Evolutionary conservation across 108 stramenopile species (phyloP).

Genomic region (Nannochloropsis gaditana): DNA sequence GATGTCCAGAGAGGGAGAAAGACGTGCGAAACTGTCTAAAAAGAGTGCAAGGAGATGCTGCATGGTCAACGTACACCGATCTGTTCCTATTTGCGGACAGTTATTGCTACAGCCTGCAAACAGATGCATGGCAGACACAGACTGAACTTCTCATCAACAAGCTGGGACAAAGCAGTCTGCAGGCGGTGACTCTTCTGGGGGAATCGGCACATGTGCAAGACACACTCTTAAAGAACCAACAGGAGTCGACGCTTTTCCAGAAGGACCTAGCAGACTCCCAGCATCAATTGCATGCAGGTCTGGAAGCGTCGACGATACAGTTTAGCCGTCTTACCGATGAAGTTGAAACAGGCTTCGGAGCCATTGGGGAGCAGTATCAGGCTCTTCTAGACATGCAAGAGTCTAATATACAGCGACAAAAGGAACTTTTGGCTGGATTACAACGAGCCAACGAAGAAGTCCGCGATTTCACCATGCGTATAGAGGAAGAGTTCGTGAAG

Average conservation of each 20-base stretch:
- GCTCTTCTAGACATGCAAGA: neutral
- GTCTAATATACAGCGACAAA: neutral
- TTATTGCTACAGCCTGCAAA: slow-evolving; percentile 7
- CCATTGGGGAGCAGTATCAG: slow-evolving; percentile 1
- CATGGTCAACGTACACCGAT: slow-evolving; percentile 1
- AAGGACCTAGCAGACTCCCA: neutral
- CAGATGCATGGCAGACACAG: slow-evolving; percentile 13
- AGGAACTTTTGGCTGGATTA: neutral
- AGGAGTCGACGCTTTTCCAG: neutral
- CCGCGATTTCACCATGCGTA: neutral
- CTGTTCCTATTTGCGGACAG: neutral
- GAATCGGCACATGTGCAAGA: neutral
- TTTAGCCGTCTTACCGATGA: neutral
- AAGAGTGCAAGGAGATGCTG: slow-evolving; percentile 5
- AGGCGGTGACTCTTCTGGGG: neutral
- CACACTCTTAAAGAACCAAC: neutral
- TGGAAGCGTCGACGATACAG: neutral
- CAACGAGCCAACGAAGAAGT: neutral
- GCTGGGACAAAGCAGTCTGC: neutral
- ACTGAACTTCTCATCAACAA: neutral
- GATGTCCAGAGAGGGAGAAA: neutral
- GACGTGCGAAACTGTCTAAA: neutral
- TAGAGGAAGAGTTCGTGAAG: slow-evolving; percentile 6
- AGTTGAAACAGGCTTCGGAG: slow-evolving; percentile 9
- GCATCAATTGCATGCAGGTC: neutral